Base-by-base conservation (phyloP, 495 filamentous ascomycete genomes). In the Friedmanniomyces simplex region DNA sequence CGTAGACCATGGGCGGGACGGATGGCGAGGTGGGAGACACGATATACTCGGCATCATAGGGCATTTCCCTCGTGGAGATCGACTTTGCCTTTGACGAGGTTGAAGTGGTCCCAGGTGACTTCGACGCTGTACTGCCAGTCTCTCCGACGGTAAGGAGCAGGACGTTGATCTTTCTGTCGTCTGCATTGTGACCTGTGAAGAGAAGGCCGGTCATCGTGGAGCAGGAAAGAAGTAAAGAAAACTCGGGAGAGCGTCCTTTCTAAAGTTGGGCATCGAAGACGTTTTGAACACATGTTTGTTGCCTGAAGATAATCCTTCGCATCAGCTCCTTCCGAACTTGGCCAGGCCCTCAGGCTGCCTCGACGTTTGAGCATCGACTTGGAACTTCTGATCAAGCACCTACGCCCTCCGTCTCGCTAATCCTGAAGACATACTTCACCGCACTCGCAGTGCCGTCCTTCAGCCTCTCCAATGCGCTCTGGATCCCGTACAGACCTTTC, bases 401-500 rank as follows among this genome's bases (percentile, higher is more conserved):
- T 22, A 30, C 45, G 3, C 54, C 43, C 18, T 34, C 26, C 16
- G 54, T 57, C 13, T 57, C 54, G 30, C 22, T 43, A 54, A 63
- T 64, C 21, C 41, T 54, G 32, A 62, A 67, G 2, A 67, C 56
- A 54, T 64, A 67, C 53, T 67, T 67, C 21, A 67, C 58, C 25
- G 64, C 64, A 42, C 64, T 67, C 30, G 62, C 61, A 37, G 30
- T 64, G 0, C 62, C 64, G 12, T 63, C 64, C 54, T 64, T 67
- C 52, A 67, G 66, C 52, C 81, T 74, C 59, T 68, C 62, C 65
- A 89, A 59, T 1, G 66, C 83, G 22, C 68, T 66, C 68, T 84
- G 68, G 11, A 88, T 59, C 0, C 82, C 82, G 12, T 63, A 69
- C 55, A 88, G 58, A 0, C 83, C 85, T 12, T 79, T 76, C 0